Percentiles rank a stretch among this genome's conserved stretches.
Evolutionary conservation across 768 basidiomycete species (phyloP).

Genomic region (Mycena rosella): DNA sequence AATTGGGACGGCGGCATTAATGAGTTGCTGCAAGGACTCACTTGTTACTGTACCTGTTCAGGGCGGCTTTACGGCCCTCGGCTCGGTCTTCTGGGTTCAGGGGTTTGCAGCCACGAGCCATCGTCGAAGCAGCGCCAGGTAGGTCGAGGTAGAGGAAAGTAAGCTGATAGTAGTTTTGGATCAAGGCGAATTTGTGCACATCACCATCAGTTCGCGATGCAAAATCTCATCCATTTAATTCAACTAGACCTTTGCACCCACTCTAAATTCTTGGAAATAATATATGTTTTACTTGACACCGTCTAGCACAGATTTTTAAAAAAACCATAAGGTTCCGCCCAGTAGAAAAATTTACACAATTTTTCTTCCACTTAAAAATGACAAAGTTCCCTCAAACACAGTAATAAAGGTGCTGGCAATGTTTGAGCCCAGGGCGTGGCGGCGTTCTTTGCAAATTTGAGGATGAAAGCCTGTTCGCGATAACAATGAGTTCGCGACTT

Average conservation of each 20-base stretch:
- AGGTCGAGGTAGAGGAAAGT: background rate
- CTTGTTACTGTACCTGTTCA: background rate
- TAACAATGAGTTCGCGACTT: background rate
- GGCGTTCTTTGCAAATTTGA: background rate
- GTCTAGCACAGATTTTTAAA: background rate
- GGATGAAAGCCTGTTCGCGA: background rate
- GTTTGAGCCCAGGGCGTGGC: background rate
- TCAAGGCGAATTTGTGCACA: background rate
- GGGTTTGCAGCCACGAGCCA: background rate
- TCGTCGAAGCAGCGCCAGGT: background rate
- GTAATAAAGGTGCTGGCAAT: too few relatives aligned
- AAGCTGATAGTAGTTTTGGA: background rate
- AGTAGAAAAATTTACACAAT: background rate
- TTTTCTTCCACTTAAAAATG: background rate
- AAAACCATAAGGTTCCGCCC: background rate
- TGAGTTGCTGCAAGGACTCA: too few relatives aligned
- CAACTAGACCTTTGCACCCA: background rate
- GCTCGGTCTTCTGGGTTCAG: background rate
- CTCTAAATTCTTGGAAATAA: background rate
- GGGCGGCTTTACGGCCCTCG: background rate
- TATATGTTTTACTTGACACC: background rate
- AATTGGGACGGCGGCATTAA: background rate
- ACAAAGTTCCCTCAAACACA: background rate
- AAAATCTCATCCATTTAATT: background rate
- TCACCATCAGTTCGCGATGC: background rate